These are phyloP conservation scores for Solioccasus polychromus DNA, from an alignment of 768 basidiomycete genomes.

Conservation along the genomic window DNA sequence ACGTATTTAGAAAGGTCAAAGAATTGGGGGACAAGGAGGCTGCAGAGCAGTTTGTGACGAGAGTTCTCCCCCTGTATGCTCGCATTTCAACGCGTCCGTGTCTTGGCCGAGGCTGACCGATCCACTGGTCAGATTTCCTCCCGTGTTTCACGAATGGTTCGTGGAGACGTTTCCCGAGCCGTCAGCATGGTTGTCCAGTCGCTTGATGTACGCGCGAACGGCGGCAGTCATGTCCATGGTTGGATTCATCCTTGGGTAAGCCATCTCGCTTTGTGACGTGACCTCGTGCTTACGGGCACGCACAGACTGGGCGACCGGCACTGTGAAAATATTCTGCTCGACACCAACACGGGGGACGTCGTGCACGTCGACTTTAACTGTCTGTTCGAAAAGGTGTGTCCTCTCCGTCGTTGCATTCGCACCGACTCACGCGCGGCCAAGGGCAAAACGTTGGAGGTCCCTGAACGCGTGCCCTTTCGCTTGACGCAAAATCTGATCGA, in stretches of 20 bases:
- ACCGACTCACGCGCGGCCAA: constrained; percentile 14
- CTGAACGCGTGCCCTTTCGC: constrained; percentile 92
- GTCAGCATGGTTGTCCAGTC: constrained; percentile 86
- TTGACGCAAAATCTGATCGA: constrained; percentile 92
- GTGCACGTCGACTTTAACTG: constrained; percentile 99
- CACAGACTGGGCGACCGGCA: constrained; percentile 94
- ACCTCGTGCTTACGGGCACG: neutral
- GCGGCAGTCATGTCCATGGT: constrained; percentile 99
- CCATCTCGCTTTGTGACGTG: neutral
- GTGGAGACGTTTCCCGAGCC: constrained; percentile 96
- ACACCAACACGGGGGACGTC: constrained; percentile 81
- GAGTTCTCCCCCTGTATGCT: constrained; percentile 58
- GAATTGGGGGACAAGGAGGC: constrained; percentile 47
- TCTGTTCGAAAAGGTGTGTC: constrained; percentile 84
- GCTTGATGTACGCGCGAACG: constrained; percentile 83
- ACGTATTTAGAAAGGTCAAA: constrained; percentile 50
- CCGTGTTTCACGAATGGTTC: constrained; percentile 98
- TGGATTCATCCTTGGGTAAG: constrained; percentile 90
- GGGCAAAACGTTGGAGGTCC: constrained; percentile 83
- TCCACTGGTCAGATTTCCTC: constrained; percentile 52
- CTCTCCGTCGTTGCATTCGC: neutral
- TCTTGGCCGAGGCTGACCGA: neutral
- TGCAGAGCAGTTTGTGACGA: constrained; percentile 46
- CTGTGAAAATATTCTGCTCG: constrained; percentile 93
- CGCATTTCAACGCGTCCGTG: too few relatives aligned